These are phyloP conservation scores for Neopestalotiopsis sp. DNA, from an alignment of 2,329 filamentous ascomycete species.

Conservation along the genomic window DNA sequence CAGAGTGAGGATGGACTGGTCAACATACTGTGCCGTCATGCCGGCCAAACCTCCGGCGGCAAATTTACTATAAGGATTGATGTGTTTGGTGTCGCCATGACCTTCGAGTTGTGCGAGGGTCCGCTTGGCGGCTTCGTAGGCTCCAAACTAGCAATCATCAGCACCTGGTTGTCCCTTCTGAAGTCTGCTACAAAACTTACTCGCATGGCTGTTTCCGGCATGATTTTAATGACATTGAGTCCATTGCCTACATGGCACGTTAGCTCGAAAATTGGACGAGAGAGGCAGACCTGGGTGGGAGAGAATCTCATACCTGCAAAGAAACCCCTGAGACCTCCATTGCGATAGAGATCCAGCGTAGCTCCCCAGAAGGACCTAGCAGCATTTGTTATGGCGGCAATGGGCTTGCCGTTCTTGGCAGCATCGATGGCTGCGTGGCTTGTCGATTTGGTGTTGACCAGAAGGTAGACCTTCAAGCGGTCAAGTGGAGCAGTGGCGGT, in stretches of 20 bases:
- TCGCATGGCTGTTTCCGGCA: conserved; percentile 98
- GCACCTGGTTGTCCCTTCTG: neutral
- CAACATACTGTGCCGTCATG: conserved; percentile 85
- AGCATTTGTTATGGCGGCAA: conserved; percentile 69
- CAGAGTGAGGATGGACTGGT: conserved; percentile 8
- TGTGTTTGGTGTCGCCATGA: conserved; percentile 78
- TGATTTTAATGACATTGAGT: conserved; percentile 95
- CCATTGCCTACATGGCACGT: conserved; percentile 75
- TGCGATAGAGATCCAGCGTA: conserved; percentile 78
- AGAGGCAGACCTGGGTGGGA: neutral
- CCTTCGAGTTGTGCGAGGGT: conserved; percentile 86
- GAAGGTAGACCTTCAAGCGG: conserved; percentile 95
- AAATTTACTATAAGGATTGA: conserved; percentile 87
- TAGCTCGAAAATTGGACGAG: neutral
- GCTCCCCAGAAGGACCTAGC: conserved; percentile 74
- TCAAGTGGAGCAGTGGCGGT: conserved; percentile 96
- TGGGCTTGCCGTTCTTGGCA: conserved; percentile 71
- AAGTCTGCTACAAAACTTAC: conserved; percentile 32
- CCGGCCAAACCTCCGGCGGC: conserved; percentile 88
- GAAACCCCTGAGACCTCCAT: conserved; percentile 85
- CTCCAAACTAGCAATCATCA: conserved; percentile 69
- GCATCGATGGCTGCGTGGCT: conserved; percentile 63
- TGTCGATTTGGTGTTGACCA: conserved; percentile 79
- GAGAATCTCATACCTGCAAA: conserved; percentile 76
- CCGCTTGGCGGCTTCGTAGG: conserved; percentile 94